These are phyloP conservation scores for Pseudogymnoascus verrucosus DNA, from an alignment of 2,329 filamentous ascomycete species.

Conservation along the genomic window DNA sequence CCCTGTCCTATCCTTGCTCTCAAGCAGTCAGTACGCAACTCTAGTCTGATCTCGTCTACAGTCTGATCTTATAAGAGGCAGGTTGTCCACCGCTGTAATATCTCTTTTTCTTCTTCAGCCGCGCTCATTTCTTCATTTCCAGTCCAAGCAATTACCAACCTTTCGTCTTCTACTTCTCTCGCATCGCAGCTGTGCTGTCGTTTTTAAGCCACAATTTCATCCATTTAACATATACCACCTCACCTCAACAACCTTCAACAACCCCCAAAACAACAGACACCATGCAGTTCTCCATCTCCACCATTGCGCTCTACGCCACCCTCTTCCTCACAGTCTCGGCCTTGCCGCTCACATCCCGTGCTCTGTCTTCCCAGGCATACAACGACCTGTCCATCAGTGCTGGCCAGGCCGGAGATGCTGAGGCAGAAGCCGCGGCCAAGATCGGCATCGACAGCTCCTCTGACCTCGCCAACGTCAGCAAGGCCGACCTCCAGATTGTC, in stretches of 20 bases:
- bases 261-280: neutral
- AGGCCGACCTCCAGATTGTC: conserved; percentile 41
- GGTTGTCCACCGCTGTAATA: neutral
- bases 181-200: neutral
- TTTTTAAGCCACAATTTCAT: neutral
- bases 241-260: neutral
- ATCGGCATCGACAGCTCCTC: conserved; percentile 35
- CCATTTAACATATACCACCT: neutral
- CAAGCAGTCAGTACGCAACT: neutral
- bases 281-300: conserved; percentile 6
- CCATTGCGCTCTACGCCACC: neutral
- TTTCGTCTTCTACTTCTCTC: neutral
- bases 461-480: conserved; percentile 35
- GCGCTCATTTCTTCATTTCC: conserved; percentile 18
- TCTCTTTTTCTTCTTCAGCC: conserved; percentile 15
- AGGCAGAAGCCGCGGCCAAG: conserved; percentile 34
- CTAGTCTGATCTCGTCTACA: neutral
- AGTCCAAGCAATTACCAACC: neutral
- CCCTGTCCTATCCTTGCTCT: neutral
- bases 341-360: conserved; percentile 10
- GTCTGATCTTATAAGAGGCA: conserved; percentile 13
- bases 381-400: conserved; percentile 40
- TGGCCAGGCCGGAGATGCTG: conserved; percentile 38
- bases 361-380: conserved; percentile 31
- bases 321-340: neutral